A percentile compares a stretch with the other conserved stretches of the same genome.
Conservation (phyloP, 1,284 basidiomycete species). For the Ganoderma resinaceum region DNA sequence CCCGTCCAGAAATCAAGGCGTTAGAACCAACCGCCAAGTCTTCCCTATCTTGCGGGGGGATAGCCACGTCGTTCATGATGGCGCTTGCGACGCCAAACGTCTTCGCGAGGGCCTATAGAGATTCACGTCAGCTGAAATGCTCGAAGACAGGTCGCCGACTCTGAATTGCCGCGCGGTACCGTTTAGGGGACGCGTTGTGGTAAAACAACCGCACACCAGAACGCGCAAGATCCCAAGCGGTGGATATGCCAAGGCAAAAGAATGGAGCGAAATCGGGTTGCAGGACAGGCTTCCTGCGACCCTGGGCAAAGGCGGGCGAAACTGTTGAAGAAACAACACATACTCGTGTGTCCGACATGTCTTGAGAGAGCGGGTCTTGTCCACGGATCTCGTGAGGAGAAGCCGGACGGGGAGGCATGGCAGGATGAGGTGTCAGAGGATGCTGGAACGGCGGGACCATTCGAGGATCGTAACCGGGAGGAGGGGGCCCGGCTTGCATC, state of each 20-base stretch:
- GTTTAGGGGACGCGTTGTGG: not conserved
- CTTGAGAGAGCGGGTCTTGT: slow-evolving; percentile 76
- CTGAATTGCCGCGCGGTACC: not conserved
- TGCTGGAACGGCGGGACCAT: slow-evolving; percentile 63
- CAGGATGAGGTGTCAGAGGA: slow-evolving; percentile 43
- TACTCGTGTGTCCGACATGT: slow-evolving; percentile 75
- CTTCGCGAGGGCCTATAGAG: slow-evolving; percentile 68
- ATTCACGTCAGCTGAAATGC: slow-evolving; percentile 12
- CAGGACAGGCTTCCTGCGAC: not conserved
- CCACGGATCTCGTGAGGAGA: slow-evolving; percentile 61
- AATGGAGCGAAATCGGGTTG: not conserved
- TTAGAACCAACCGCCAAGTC: slow-evolving; percentile 78
- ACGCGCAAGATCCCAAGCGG: not conserved
- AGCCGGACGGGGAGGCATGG: slow-evolving; percentile 41
- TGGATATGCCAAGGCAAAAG: not conserved
- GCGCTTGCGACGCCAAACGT: slow-evolving; percentile 77
- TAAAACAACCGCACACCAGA: not conserved
- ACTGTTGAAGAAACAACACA: slow-evolving; percentile 21
- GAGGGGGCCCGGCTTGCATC: slow-evolving; percentile 47
- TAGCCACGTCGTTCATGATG: slow-evolving; percentile 69
- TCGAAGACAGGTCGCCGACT: not conserved
- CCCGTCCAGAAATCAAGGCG: slow-evolving; percentile 72
- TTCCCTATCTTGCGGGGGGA: slow-evolving; percentile 65
- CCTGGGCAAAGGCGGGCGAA: not conserved
- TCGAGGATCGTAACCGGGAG: slow-evolving; percentile 55